phyloP scores from a whole-genome alignment of 306 rosid species.

The Alnus glutinosa region DNA sequence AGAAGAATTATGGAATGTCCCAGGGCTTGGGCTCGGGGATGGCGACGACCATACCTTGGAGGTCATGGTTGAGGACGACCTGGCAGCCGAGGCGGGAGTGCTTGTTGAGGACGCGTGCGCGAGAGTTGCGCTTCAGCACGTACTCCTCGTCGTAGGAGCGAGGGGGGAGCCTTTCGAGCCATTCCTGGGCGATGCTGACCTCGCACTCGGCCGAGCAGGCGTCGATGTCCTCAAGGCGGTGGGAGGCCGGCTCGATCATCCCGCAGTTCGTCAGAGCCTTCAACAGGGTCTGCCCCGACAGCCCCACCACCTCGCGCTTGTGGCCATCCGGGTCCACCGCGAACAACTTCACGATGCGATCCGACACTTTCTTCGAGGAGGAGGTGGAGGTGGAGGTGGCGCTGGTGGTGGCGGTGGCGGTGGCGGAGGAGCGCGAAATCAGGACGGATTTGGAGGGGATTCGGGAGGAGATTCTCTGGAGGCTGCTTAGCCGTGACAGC shows the following conservation, averaged over 20 bases:
- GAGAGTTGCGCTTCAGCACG: conserved; percentile 56
- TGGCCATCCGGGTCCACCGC: conserved; percentile 75
- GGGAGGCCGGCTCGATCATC: conserved; percentile 82
- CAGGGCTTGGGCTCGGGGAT: conserved; percentile 89
- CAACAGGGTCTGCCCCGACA: conserved; percentile 81
- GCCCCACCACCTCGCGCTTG: conserved; percentile 72
- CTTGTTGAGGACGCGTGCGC: conserved; percentile 71
- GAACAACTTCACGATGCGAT: conserved; percentile 72
- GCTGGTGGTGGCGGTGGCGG: conserved; percentile 26
- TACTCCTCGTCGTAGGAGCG: conserved; percentile 86
- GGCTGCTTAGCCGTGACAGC: conserved; percentile 28
- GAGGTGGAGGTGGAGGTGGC: conserved; percentile 32
- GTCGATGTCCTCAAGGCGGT: conserved; percentile 87
- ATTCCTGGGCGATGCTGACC: conserved; percentile 88
- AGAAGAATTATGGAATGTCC: conserved; percentile 62
- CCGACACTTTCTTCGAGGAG: conserved; percentile 60
- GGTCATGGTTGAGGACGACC: conserved; percentile 71
- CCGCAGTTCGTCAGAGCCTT: conserved; percentile 70
- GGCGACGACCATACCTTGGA: conserved; percentile 95
- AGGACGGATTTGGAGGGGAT: conserved; percentile 57
- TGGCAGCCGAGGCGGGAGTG: conserved; percentile 92
- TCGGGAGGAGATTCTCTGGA: conserved; percentile 55
- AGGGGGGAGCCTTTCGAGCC: conserved; percentile 87
- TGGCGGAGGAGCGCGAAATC: conserved; percentile 51
- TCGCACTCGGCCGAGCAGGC: conserved; percentile 95